Base-by-base conservation (phyloP, 179 eudicot genomes). In the Gypsophila paniculata region DNA sequence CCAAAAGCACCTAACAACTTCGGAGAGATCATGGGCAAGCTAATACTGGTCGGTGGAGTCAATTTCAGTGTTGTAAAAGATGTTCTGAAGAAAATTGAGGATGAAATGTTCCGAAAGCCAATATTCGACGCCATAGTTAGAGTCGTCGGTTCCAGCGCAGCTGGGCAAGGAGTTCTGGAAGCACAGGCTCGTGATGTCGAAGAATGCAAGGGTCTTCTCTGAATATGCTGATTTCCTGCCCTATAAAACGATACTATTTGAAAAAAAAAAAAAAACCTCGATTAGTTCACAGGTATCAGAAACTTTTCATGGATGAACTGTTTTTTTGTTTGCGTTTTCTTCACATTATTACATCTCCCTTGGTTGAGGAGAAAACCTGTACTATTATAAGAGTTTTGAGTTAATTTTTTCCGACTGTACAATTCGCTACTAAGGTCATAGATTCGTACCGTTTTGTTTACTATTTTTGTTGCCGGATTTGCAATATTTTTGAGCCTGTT, bases 1-100 rank as follows among this genome's bases (percentile, higher is more conserved):
- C 99, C 99, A 11, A 95, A 85, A 81, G 97, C 97, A 19, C 97
- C 97, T 1, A 82, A 77, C 14, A 83, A 82, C 76, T 95, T 91
- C 63, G 99, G 97, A 10, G 97, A 88, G 85, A 80, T 91, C 34
- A 69, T 90, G 61, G 98, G 96, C 57, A 77, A 68, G 25, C 77
- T 93, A 25, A 71, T 93, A 22, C 75, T 88, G 84, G 82, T 78
- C 2, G 90, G 91, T 19, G 85, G 69, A 36, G 60, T 90, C 78
- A 81, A 78, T 79, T 96, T 93, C 68, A 81, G 78, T 79, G 82
- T 81, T 36, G 88, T 90, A 60, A 81, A 72, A 73, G 96, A 93
- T 53, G 81, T 86, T 19, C 69, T 93, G 72, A 81, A 77, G 75
- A 90, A 85, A 73, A 75, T 93, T 65, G 91, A 86, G 39, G 97